Base-by-base conservation (phyloP, 2,329 filamentous ascomycete species). In the Sporothrix euskadiensis region DNA sequence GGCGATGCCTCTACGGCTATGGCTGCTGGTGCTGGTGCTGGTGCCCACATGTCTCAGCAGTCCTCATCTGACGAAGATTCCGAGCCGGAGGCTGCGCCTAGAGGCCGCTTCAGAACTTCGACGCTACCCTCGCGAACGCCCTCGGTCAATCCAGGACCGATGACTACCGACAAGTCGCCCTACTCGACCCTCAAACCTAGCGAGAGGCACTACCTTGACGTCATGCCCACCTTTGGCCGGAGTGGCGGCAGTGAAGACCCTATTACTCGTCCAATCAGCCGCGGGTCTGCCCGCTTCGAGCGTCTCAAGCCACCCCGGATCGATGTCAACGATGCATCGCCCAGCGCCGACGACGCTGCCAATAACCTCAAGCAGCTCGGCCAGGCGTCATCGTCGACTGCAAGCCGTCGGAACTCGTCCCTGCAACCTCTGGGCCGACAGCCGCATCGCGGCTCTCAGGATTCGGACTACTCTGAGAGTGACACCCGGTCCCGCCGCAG, bases 261-360 rank as follows among this genome's bases (percentile, higher is more conserved):
- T 10, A 41, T 52, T 2, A 26, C 57, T n/a, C 65, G 78, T 39
- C 78, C 82, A 22, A 76, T 80, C 2, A 84, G 83, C 75, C 81
- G 80, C 1, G 83, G 82, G 63, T 84, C 85, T 1, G 80, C 83
- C 0, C 83, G 84, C 10, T 84, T 85, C 66, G 84, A 88, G 22
- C 78, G 82, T 8, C 81, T 86, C 12, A 88, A 86, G 75, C 85
- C 85, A 7, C 84, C 85, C 0, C 82, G 81, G 16, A 85, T 87
- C 72, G 85, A 88, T 74, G 79, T 86, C 22, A 81, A 83, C 56
- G 82, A 80, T 26, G 81, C 83, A 1, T 83, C 84, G 5, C 81
- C 83, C 3, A 81, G 80, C 9, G 77, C 78, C 6, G 81, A 82
- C n/a, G 16, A 71, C 35, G 39, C 30, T 6, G 47, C 59, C 16